Percentiles rank a stretch among this genome's conserved stretches.
These are phyloP conservation scores for Syncephalastrum racemosum DNA, from an alignment of 371 early-diverging fungal genomes.

Conservation along the genomic window DNA sequence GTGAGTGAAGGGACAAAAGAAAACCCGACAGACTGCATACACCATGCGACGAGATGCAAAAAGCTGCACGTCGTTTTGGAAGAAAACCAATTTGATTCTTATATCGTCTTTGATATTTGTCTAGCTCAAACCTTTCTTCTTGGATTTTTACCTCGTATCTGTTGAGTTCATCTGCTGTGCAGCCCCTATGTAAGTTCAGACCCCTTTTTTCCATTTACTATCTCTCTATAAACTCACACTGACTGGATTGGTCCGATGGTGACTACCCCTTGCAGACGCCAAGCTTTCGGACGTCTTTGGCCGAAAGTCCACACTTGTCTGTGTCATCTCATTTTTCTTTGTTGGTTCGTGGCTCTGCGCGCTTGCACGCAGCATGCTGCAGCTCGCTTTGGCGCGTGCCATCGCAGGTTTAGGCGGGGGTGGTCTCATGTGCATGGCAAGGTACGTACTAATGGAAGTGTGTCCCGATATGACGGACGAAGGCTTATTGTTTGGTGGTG, in stretches of 20 bases:
- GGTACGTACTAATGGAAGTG: background rate
- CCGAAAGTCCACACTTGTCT: slow-evolving; percentile 31
- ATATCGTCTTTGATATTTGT: background rate
- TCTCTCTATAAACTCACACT: too few species aligned
- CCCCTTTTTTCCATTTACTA: background rate
- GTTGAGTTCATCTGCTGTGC: slow-evolving; percentile 69
- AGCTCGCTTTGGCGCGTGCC: slow-evolving; percentile 75
- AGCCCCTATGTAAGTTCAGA: slow-evolving; percentile 63
- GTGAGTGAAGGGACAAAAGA: slow-evolving; percentile 12
- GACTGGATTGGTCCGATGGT: background rate
- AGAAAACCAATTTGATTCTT: background rate
- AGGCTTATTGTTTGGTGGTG: background rate
- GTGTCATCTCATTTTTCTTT: slow-evolving; percentile 29
- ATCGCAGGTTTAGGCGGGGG: slow-evolving; percentile 80
- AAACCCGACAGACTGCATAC: background rate
- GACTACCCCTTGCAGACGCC: slow-evolving; percentile 19
- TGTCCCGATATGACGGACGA: background rate
- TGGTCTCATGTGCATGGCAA: slow-evolving; percentile 49
- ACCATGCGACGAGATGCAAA: background rate
- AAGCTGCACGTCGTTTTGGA: background rate
- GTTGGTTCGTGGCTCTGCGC: slow-evolving; percentile 52
- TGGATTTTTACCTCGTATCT: slow-evolving; percentile 78
- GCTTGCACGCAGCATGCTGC: slow-evolving; percentile 50
- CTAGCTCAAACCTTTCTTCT: slow-evolving; percentile 45
- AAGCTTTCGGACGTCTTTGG: slow-evolving; percentile 42